Base-by-base conservation (phyloP, 371 early-diverging fungal genomes). In the Hamiltosporidium magnivora region DNA sequence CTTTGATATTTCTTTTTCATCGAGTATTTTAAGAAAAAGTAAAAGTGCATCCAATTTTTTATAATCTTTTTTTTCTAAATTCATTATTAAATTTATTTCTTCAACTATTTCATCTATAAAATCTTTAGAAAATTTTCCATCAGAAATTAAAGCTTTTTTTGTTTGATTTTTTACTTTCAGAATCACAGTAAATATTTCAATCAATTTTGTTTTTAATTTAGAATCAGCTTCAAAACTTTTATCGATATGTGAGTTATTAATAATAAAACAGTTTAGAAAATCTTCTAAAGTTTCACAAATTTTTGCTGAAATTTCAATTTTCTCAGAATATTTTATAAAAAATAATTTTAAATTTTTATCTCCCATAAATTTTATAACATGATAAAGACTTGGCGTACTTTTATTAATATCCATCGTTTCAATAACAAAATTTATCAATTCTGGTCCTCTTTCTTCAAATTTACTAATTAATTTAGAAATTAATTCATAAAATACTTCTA, bases 381-480 rank as follows among this genome's bases (percentile, higher is more conserved):
- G 11, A 62, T 25, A 37, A 3, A 37, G 3, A 62, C 1, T 62
- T 12, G 3, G 39, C 52, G 11, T 52, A 49, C 52, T 1, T 37
- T 3, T 43, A 3, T 3, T 44, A 44, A 1, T 6, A 12, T 44
- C 44, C 6, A 61, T 40, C 41, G 12, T 42, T 44, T 61, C 44
- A 1, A 38, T 9, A 37, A 42, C 44, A 6, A 2, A 56, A 4
- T 43, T 14, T 63, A 61, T 38, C 4, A 63, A 49, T 12, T 63
- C 54, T n/a, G 44, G 54, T 44, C 56, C 39, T 55, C 49, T 62
- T 44, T 56, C 39, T 42, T 4, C 43, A 1, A 55, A 54, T 41
- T 53, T 9, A 41, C 25, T 46, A 63, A 14, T 39, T 46, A 64
- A 54, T 40, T 46, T 64, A 41, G 36, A 54, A 44, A 54, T 64